Percentiles rank a stretch among this genome's conserved stretches.
Conservation (phyloP, 176 grass and related monocot species). For the Areca catechu region DNA sequence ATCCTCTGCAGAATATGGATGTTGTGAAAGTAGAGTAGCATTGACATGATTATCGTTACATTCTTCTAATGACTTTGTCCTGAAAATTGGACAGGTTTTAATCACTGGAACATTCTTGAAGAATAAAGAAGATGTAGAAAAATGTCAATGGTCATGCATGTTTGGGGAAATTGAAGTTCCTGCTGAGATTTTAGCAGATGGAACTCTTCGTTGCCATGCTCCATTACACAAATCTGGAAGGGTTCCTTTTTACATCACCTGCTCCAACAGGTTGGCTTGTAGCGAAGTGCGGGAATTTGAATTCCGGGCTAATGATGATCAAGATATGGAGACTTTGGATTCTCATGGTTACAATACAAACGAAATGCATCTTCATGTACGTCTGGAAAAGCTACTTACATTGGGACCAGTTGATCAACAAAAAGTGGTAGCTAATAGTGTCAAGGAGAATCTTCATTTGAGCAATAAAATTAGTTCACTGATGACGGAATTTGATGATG, state of each 20-base stretch:
- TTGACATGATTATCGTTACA: too few relatives aligned
- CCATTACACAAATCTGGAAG: conserved; percentile 64
- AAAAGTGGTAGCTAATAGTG: conserved; percentile 28
- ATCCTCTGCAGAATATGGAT: too few relatives aligned
- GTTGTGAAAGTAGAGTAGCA: too few relatives aligned
- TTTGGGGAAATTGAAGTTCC: conserved; percentile 91
- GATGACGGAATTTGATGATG: conserved; percentile 49
- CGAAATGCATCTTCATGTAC: conserved; percentile 86
- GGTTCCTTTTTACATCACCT: conserved; percentile 91
- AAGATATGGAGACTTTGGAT: conserved; percentile 48
- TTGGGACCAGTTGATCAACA: conserved; percentile 51
- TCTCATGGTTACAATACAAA: conserved; percentile 32
- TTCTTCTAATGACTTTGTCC: not conserved
- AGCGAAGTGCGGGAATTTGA: conserved; percentile 98
- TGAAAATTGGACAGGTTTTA: conserved; percentile 47
- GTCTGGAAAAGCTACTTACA: conserved; percentile 81
- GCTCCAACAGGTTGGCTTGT: conserved; percentile 89
- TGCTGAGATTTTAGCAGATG: conserved; percentile 70
- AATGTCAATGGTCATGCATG: conserved; percentile 94
- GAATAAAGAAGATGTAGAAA: conserved; percentile 78
- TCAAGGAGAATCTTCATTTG: conserved; percentile 52
- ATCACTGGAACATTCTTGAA: conserved; percentile 90
- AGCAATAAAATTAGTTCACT: conserved; percentile 63
- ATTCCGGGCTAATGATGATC: conserved; percentile 39
- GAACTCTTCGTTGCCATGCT: conserved; percentile 69